Evolutionary conservation across 305 asterid genomes (phyloP).

Genomic region (Nicotiana rustica): DNA sequence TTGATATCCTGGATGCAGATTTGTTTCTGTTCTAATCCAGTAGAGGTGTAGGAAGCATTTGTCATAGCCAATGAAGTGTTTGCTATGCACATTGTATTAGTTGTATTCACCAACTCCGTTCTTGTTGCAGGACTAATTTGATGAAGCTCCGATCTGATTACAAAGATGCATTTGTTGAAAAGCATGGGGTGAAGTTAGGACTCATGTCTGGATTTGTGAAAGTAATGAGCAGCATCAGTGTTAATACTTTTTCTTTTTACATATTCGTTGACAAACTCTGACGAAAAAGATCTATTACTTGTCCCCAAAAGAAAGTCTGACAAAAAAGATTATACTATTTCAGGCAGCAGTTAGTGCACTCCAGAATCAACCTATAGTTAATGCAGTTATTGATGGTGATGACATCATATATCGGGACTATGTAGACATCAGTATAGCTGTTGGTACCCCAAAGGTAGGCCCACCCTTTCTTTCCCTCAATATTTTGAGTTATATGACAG

Average conservation of each 20-base stretch:
- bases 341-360: constrained; percentile 47
- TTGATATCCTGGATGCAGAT: constrained; percentile 19
- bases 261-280: not conserved
- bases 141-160: constrained; percentile 46
- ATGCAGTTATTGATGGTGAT: constrained; percentile 45
- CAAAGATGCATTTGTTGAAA: constrained; percentile 43
- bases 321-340: constrained; percentile 24
- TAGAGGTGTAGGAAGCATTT: constrained; percentile 18
- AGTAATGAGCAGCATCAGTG: constrained; percentile 12
- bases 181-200: constrained; percentile 46
- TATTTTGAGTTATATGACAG: not conserved
- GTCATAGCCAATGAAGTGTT: not conserved
- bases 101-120: not conserved
- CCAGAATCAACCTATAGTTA: constrained; percentile 44
- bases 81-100: not conserved
- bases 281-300: not conserved
- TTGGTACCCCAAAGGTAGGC: constrained; percentile 46
- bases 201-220: constrained; percentile 46
- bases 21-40: constrained; percentile 1
- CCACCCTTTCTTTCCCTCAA: not conserved
- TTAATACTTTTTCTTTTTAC: not conserved
- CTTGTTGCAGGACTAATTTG: constrained; percentile 44
- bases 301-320: too few relatives aligned
- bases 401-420: constrained; percentile 45
- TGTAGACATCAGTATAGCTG: constrained; percentile 44